A percentile compares a stretch with the other conserved stretches of the same genome.
Conservation (phyloP, 2,329 filamentous ascomycete genomes). For the Colletotrichum coccodes region DNA sequence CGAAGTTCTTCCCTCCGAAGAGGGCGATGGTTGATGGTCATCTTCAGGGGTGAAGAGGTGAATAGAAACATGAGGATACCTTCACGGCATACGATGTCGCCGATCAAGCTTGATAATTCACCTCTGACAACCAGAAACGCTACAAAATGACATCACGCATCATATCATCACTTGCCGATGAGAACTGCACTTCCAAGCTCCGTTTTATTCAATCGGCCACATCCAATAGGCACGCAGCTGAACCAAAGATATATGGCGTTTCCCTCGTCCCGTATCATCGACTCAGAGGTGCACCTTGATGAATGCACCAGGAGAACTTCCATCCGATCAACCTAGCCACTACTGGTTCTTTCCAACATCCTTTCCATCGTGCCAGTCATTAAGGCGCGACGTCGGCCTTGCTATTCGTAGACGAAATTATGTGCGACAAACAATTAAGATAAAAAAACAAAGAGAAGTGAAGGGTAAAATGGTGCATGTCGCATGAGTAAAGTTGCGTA, state of each 20-base stretch:
- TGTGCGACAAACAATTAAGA: constrained; percentile 24
- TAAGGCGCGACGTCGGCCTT: constrained; percentile 20
- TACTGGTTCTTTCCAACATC: neutral
- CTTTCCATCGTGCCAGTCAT: constrained; percentile 27
- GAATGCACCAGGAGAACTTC: neutral
- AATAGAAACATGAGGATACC: too few species aligned
- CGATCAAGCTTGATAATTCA: neutral
- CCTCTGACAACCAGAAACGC: neutral
- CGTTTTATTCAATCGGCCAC: constrained; percentile 23
- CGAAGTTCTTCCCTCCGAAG: constrained; percentile 56
- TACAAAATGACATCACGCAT: neutral
- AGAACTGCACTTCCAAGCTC: neutral
- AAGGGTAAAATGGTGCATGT: constrained; percentile 1
- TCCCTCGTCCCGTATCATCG: neutral
- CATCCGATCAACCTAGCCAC: neutral
- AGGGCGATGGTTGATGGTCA: constrained; percentile 32
- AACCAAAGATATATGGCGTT: constrained; percentile 19
- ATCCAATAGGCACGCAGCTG: constrained; percentile 11
- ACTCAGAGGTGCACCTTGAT: neutral
- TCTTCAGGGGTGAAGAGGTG: too few species aligned
- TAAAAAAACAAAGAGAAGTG: constrained; percentile 14
- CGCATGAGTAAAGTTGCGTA: constrained; percentile 20
- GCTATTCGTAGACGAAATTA: constrained; percentile 22
- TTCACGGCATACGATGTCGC: too few species aligned
- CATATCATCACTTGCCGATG: neutral